phyloP scores from a whole-genome alignment of 1,284 basidiomycete species.

The Rhodotorula sp. region DNA sequence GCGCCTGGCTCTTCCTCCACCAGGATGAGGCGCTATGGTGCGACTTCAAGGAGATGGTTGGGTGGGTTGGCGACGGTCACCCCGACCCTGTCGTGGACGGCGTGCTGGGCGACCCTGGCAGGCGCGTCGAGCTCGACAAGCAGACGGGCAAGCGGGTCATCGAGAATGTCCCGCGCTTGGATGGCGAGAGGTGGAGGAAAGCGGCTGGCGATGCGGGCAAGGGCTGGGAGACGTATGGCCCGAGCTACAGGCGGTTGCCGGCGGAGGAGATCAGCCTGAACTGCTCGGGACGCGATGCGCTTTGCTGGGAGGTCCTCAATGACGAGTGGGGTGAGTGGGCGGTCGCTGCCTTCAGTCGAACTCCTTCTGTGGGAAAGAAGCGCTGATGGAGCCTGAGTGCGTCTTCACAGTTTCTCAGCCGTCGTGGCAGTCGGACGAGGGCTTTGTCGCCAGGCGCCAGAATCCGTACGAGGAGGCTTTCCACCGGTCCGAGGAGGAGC shows the following conservation, averaged over 20 bases:
- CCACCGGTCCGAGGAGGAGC: constrained; percentile 95
- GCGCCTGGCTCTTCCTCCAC: constrained; percentile 71
- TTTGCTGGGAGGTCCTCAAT: constrained; percentile 95
- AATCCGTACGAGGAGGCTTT: constrained; percentile 94
- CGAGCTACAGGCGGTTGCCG: constrained; percentile 88
- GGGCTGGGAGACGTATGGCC: constrained; percentile 59
- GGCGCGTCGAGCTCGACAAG: constrained; percentile 38
- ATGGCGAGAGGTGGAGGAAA: constrained; percentile 47
- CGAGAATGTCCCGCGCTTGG: constrained; percentile 48
- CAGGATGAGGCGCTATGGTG: constrained; percentile 72
- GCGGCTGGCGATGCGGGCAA: constrained; percentile 46
- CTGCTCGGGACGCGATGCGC: constrained; percentile 90
- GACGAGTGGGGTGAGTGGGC: constrained; percentile 65
- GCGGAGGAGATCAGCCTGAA: constrained; percentile 83
- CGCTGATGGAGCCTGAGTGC: background rate
- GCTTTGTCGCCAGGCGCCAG: constrained; percentile 94
- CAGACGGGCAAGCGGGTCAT: constrained; percentile 40
- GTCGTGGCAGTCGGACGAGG: constrained; percentile 93
- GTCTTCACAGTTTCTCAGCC: constrained; percentile 75
- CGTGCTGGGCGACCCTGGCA: constrained; percentile 31
- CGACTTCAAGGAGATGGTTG: constrained; percentile 83
- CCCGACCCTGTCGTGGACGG: constrained; percentile 10
- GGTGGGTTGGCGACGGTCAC: constrained; percentile 52
- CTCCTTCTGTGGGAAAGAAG: too few species aligned
- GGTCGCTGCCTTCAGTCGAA: background rate